Evolutionary conservation across 2,329 filamentous ascomycete genomes (phyloP).

Genomic region (Albifimbria verrucaria): DNA sequence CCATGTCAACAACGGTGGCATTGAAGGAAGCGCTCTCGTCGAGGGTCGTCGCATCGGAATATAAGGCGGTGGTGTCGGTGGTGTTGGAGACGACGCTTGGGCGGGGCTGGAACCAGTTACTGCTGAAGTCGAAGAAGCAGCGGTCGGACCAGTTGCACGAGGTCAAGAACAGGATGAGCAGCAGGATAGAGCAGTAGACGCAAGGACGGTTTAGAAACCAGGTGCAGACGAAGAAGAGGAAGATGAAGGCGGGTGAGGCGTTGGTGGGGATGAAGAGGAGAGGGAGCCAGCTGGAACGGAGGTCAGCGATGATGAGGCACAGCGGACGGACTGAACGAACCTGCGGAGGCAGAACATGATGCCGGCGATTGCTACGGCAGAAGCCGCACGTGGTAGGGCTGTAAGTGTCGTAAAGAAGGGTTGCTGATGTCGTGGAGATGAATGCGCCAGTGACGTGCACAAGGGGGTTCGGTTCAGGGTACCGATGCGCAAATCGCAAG

Average conservation of each 20-base stretch:
- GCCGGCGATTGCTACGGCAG: constrained; percentile 8
- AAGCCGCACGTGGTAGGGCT: constrained; percentile 10
- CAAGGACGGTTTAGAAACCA: constrained; percentile 96
- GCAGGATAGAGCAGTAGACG: constrained; percentile 94
- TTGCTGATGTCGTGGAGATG: not conserved
- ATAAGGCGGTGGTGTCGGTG: not conserved
- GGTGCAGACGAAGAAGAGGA: constrained; percentile 86
- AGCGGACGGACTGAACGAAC: constrained; percentile 29
- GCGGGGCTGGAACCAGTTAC: constrained; percentile 91
- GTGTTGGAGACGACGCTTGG: constrained; percentile 28
- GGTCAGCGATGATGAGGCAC: not conserved
- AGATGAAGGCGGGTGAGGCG: constrained; percentile 79
- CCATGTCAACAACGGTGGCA: constrained; percentile 47
- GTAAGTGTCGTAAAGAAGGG: not conserved
- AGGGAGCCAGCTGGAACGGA: constrained; percentile 66
- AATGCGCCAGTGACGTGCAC: not conserved
- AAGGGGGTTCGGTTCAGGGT: not conserved
- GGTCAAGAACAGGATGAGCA: constrained; percentile 90
- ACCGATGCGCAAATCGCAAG: not conserved
- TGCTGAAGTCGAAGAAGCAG: constrained; percentile 89
- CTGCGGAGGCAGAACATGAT: constrained; percentile 62
- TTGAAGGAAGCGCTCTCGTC: constrained; percentile 37
- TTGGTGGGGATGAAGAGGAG: constrained; percentile 87
- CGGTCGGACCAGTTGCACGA: constrained; percentile 86
- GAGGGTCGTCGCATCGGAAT: constrained; percentile 21